Percentiles rank a stretch among this genome's conserved stretches.
Evolutionary conservation across 352 stramenopile genomes (phyloP).

Genomic region (Globisporangium splendens): DNA sequence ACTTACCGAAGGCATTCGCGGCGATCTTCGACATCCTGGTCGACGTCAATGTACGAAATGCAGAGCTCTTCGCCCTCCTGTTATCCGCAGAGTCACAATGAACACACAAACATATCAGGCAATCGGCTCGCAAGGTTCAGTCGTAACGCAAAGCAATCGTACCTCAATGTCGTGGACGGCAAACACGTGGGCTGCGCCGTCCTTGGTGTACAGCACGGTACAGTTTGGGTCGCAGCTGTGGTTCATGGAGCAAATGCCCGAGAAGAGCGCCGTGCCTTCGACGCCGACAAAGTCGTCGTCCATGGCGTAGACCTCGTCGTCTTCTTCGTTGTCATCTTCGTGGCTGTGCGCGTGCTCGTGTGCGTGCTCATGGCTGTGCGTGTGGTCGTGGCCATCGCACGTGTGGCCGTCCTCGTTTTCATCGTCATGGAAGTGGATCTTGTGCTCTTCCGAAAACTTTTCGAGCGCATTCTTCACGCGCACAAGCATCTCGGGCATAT

Average conservation of each 20-base stretch:
- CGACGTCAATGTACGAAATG: slow-evolving; percentile 94
- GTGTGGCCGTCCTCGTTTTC: slow-evolving; percentile 22
- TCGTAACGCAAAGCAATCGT: neutral
- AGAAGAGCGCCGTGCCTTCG: slow-evolving; percentile 94
- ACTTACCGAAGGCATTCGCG: slow-evolving; percentile 66
- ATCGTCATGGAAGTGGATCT: slow-evolving; percentile 32
- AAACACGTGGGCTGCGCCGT: slow-evolving; percentile 67
- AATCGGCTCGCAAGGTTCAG: neutral
- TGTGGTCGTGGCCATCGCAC: slow-evolving; percentile 24
- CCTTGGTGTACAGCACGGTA: slow-evolving; percentile 86
- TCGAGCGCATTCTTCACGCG: slow-evolving; percentile 64
- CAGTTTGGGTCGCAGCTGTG: slow-evolving; percentile 94
- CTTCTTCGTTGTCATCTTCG: slow-evolving; percentile 36
- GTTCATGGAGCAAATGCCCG: slow-evolving; percentile 95
- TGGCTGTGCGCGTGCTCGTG: slow-evolving; percentile 33
- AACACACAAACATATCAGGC: neutral
- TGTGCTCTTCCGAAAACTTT: slow-evolving; percentile 65
- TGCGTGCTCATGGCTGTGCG: slow-evolving; percentile 33
- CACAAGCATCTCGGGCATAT: slow-evolving; percentile 55
- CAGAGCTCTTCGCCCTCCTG: slow-evolving; percentile 91
- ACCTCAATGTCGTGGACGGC: slow-evolving; percentile 63
- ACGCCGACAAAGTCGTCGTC: slow-evolving; percentile 91
- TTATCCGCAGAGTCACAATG: neutral
- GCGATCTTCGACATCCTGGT: slow-evolving; percentile 76
- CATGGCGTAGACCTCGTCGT: slow-evolving; percentile 33